Evolutionary conservation across 306 rosid species (phyloP).

Genomic region (Acacia crassicarpa): DNA sequence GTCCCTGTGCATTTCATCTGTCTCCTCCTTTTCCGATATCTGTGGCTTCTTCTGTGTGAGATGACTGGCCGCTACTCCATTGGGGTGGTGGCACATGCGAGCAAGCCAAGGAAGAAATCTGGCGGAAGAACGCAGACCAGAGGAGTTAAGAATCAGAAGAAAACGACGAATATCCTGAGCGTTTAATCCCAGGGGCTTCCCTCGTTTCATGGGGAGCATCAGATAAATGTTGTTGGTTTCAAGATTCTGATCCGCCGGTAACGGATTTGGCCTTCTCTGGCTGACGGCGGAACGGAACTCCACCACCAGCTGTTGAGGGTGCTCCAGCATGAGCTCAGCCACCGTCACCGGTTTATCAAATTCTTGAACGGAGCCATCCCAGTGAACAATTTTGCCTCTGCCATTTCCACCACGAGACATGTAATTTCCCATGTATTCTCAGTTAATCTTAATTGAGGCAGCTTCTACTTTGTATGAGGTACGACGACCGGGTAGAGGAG

Average conservation of each 20-base stretch:
- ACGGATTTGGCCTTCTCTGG: conserved; percentile 54
- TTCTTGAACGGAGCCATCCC: conserved; percentile 67
- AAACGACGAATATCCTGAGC: conserved; percentile 49
- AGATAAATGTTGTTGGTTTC: conserved; percentile 59
- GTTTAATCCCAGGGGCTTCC: conserved; percentile 56
- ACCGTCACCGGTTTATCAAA: conserved; percentile 50
- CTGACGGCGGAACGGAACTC: conserved; percentile 56
- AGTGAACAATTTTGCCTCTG: conserved; percentile 52
- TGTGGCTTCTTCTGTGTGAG: conserved; percentile 27
- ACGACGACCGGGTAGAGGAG: not conserved
- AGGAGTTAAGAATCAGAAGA: conserved; percentile 45
- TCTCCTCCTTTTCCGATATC: conserved; percentile 16
- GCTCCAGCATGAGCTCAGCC: conserved; percentile 89
- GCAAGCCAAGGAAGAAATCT: conserved; percentile 59
- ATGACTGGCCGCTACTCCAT: conserved; percentile 1
- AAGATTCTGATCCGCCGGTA: conserved; percentile 69
- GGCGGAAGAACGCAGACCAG: conserved; percentile 26
- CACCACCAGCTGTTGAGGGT: conserved; percentile 77
- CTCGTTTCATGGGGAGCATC: conserved; percentile 73
- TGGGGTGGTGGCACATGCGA: conserved; percentile 45
- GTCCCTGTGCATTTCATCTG: conserved; percentile 2
- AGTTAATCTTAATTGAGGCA: not conserved
- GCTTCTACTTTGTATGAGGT: not conserved
- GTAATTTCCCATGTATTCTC: conserved; percentile 65
- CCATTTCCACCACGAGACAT: conserved; percentile 27